phyloP scores from a whole-genome alignment of 495 filamentous ascomycete species.

The Haplographium delicatum region DNA sequence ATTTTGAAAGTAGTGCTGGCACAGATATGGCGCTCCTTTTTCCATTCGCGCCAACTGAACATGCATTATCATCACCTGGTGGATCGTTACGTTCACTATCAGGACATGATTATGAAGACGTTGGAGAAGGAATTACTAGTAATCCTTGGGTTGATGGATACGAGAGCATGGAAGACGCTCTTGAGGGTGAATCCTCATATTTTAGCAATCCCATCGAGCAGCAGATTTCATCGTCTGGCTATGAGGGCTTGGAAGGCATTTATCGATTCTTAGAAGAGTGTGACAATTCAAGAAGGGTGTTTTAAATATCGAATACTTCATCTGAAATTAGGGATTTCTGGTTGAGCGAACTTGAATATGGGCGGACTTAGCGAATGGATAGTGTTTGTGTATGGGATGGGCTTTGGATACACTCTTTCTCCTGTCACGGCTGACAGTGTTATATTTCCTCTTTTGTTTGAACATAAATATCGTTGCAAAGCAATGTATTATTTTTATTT shows the following conservation, averaged over 20 bases:
- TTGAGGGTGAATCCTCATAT: slow-evolving; percentile 40
- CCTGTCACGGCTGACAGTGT: neutral
- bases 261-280: slow-evolving; percentile 85
- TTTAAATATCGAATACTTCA: neutral
- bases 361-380: neutral
- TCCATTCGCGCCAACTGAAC: slow-evolving; percentile 70
- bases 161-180: slow-evolving; percentile 45
- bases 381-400: neutral
- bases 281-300: slow-evolving; percentile 51
- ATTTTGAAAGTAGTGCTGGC: slow-evolving; percentile 58
- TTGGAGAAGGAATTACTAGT: slow-evolving; percentile 36
- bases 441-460: neutral
- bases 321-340: neutral
- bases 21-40: slow-evolving; percentile 73
- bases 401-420: slow-evolving; percentile 3
- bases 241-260: slow-evolving; percentile 80
- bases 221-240: slow-evolving; percentile 44
- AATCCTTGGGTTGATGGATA: slow-evolving; percentile 50
- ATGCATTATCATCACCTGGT: slow-evolving; percentile 37
- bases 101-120: slow-evolving; percentile 28
- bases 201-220: slow-evolving; percentile 41
- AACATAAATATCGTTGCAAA: too few species aligned
- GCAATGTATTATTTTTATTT: too few species aligned
- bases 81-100: slow-evolving; percentile 39
- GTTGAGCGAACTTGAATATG: neutral